Evolutionary conservation across 2,329 filamentous ascomycete genomes (phyloP).

Genomic region (Thyridium curvatum): DNA sequence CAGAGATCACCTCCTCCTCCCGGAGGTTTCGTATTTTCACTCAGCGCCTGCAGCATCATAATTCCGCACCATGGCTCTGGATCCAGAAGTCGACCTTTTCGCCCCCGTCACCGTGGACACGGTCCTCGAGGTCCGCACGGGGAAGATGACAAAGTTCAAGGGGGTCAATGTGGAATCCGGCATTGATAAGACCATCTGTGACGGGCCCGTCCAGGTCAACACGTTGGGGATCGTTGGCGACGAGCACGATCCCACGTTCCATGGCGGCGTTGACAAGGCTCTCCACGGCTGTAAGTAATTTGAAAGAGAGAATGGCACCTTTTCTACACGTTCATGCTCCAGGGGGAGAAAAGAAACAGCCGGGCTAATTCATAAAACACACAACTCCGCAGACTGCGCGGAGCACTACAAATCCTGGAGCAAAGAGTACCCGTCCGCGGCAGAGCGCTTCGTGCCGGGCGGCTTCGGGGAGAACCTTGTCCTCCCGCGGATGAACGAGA

Average conservation of each 20-base stretch:
- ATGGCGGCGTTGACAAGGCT: slow-evolving; percentile 58
- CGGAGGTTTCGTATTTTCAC: no score
- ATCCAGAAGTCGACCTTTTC: slow-evolving; percentile 25
- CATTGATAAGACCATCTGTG: slow-evolving; percentile 45
- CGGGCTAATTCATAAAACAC: slow-evolving; percentile 7
- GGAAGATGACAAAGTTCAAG: slow-evolving; percentile 48
- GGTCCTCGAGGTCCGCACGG: slow-evolving; percentile 50
- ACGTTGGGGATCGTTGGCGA: slow-evolving; percentile 49
- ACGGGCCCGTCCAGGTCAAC: slow-evolving; percentile 37
- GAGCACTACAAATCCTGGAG: slow-evolving; percentile 52
- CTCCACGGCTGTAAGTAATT: slow-evolving; percentile 45
- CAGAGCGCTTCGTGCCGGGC: slow-evolving; percentile 46
- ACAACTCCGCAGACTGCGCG: slow-evolving; percentile 56
- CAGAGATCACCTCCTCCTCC: no score
- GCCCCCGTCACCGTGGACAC: slow-evolving; percentile 39
- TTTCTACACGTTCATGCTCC: no score
- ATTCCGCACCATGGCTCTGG: slow-evolving; percentile 3
- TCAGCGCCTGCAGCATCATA: not conserved
- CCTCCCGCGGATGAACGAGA: slow-evolving; percentile 51
- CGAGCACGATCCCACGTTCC: slow-evolving; percentile 55
- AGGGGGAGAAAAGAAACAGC: no score
- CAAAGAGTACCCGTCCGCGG: slow-evolving; percentile 42
- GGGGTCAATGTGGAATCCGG: slow-evolving; percentile 45
- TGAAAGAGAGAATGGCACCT: no score
- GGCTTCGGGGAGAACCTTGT: slow-evolving; percentile 63